Percentiles rank a stretch among this genome's conserved stretches.
Conservation (phyloP, 1,284 basidiomycete genomes). For the Xerocomus nothofagi region DNA sequence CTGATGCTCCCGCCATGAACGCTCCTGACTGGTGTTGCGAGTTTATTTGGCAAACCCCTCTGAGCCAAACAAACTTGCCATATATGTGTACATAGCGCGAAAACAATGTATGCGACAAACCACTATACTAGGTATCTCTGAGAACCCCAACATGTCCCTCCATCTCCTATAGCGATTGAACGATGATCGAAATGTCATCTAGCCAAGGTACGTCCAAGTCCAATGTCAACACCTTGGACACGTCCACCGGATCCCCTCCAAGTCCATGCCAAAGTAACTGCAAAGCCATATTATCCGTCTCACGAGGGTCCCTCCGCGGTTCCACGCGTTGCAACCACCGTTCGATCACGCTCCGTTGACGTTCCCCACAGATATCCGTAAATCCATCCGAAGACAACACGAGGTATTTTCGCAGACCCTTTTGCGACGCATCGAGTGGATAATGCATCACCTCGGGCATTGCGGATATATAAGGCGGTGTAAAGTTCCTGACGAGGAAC, state of each 20-base stretch:
- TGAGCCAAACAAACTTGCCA: too few species aligned
- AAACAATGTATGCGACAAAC: too few species aligned
- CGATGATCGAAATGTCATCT: slow-evolving; percentile 69
- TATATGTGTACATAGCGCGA: too few species aligned
- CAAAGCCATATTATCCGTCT: slow-evolving; percentile 42
- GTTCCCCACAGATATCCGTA: slow-evolving; percentile 55
- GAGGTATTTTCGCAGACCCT: slow-evolving; percentile 46
- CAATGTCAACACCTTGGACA: slow-evolving; percentile 62
- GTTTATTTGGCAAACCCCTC: slow-evolving; percentile 6
- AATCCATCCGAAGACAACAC: slow-evolving; percentile 69
- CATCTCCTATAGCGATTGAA: slow-evolving; percentile 51
- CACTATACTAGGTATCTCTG: slow-evolving; percentile 4
- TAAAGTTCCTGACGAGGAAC: slow-evolving; percentile 58
- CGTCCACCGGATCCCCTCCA: slow-evolving; percentile 55
- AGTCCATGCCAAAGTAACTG: slow-evolving; percentile 56
- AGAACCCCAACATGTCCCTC: background rate
- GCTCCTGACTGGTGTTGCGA: background rate
- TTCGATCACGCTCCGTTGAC: slow-evolving; percentile 44
- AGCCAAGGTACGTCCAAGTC: slow-evolving; percentile 68
- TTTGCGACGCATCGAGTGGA: slow-evolving; percentile 37
- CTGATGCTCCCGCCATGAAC: background rate
- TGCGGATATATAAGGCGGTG: slow-evolving; percentile 69
- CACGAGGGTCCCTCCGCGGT: slow-evolving; percentile 8
- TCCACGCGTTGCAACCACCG: slow-evolving; percentile 41
- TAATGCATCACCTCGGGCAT: slow-evolving; percentile 62